Percentiles rank a stretch among this genome's conserved stretches.
Conservation (phyloP, 106 monocot species). For the Dendrobium officinale region DNA sequence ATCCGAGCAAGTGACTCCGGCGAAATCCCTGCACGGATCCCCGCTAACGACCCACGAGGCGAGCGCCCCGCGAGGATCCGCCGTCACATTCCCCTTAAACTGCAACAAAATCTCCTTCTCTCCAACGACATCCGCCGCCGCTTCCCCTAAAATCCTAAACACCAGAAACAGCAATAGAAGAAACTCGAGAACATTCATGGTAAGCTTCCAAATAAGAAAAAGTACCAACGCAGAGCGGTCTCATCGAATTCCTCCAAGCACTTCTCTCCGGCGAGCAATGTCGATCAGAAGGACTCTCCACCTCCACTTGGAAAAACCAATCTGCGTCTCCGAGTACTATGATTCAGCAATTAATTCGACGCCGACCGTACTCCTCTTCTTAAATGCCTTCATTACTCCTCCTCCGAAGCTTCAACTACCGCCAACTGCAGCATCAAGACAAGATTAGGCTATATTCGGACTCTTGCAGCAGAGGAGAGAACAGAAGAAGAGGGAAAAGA, state of each 20-base stretch:
- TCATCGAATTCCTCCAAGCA: neutral
- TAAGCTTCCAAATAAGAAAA: neutral
- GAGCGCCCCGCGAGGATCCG: conserved; percentile 54
- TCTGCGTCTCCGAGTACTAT: neutral
- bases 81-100: conserved; percentile 59
- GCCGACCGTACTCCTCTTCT: neutral
- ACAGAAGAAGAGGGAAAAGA: neutral
- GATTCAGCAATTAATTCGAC: neutral
- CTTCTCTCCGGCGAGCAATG: neutral
- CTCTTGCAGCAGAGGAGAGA: neutral
- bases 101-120: conserved; percentile 65
- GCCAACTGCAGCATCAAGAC: neutral
- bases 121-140: neutral
- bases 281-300: neutral
- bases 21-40: conserved; percentile 70
- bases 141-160: neutral
- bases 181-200: neutral
- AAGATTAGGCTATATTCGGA: neutral
- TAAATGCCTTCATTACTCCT: conserved; percentile 6
- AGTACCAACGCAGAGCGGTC: neutral
- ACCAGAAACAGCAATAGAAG: neutral
- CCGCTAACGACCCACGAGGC: conserved; percentile 44
- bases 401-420: conserved; percentile 3
- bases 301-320: too few relatives aligned
- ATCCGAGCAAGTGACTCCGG: conserved; percentile 60